Conservation (phyloP, 768 basidiomycete species). For the Hygrophorus pudorinus region DNA sequence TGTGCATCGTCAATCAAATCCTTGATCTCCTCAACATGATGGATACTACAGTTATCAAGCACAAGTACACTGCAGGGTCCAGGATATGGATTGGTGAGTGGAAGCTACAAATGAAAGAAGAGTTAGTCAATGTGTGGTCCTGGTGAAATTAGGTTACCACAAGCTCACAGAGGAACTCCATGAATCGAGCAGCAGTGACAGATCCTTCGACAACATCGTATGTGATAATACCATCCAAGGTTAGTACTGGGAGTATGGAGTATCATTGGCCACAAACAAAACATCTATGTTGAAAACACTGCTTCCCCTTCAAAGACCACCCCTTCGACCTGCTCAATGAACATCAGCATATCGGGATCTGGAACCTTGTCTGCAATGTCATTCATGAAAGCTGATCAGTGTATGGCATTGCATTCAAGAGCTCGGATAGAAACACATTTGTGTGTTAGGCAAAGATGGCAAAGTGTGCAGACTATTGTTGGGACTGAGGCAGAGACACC, state of each 20-base stretch:
- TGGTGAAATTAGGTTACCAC: constrained; percentile 13
- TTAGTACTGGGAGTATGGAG: constrained; percentile 21
- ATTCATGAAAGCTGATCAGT: no score
- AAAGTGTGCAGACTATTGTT: not conserved
- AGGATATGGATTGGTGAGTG: constrained; percentile 21
- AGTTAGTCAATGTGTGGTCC: no score
- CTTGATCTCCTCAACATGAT: constrained; percentile 24
- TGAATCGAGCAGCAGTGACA: constrained; percentile 21
- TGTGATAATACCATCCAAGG: constrained; percentile 19
- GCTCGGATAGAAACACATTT: no score
- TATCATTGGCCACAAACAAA: constrained; percentile 19
- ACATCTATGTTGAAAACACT: constrained; percentile 13
- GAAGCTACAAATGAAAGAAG: no score
- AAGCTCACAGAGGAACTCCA: constrained; percentile 21
- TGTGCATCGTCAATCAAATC: constrained; percentile 18
- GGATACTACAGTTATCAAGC: constrained; percentile 30
- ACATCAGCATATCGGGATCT: constrained; percentile 4
- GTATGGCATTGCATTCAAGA: no score
- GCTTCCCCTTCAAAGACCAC: constrained; percentile 11
- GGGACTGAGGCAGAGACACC: not conserved
- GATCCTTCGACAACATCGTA: constrained; percentile 24
- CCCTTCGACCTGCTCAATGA: constrained; percentile 12
- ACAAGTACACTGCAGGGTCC: constrained; percentile 25
- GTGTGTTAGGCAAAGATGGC: no score
- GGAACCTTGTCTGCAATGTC: no score